phyloP scores from a whole-genome alignment of 306 rosid species.

The Cucurbita pepo region DNA sequence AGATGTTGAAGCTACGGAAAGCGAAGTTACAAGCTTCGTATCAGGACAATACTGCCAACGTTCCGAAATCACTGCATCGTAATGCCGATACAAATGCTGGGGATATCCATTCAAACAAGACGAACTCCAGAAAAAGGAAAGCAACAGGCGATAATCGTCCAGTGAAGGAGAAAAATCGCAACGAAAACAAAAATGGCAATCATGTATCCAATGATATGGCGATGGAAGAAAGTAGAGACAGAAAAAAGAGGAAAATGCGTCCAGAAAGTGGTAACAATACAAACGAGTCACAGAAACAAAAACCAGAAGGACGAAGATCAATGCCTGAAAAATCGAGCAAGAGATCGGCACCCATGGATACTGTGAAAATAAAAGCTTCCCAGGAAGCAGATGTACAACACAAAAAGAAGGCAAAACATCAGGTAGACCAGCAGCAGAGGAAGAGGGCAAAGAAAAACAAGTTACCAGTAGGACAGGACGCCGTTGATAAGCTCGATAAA shows the following conservation, averaged over 20 bases:
- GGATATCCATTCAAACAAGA: conserved; percentile 10
- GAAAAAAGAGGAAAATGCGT: conserved; percentile 38
- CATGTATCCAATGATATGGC: conserved; percentile 15
- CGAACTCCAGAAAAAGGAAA: conserved; percentile 33
- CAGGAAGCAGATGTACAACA: conserved; percentile 13
- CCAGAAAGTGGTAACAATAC: conserved; percentile 9
- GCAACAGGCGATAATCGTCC: conserved; percentile 19
- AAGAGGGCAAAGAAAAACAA: conserved; percentile 46
- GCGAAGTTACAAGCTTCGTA: conserved; percentile 38
- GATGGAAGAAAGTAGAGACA: conserved; percentile 14
- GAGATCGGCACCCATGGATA: conserved; percentile 4
- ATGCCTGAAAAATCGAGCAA: conserved; percentile 19
- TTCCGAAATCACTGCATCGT: background rate
- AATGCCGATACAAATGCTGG: conserved; percentile 9
- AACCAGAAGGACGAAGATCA: conserved; percentile 9
- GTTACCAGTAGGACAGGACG: conserved; percentile 47
- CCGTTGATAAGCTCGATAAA: conserved; percentile 68
- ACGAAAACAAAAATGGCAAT: conserved; percentile 15
- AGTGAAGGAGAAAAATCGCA: conserved; percentile 11
- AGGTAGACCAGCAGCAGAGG: conserved; percentile 15
- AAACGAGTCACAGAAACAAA: conserved; percentile 3
- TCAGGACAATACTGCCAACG: conserved; percentile 12
- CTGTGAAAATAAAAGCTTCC: conserved; percentile 2
- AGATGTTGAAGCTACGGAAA: conserved; percentile 47
- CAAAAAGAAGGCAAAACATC: conserved; percentile 22